These are phyloP conservation scores for Eucalyptus polyanthemos DNA, from an alignment of 345 rosid genomes.

Conservation along the genomic window DNA sequence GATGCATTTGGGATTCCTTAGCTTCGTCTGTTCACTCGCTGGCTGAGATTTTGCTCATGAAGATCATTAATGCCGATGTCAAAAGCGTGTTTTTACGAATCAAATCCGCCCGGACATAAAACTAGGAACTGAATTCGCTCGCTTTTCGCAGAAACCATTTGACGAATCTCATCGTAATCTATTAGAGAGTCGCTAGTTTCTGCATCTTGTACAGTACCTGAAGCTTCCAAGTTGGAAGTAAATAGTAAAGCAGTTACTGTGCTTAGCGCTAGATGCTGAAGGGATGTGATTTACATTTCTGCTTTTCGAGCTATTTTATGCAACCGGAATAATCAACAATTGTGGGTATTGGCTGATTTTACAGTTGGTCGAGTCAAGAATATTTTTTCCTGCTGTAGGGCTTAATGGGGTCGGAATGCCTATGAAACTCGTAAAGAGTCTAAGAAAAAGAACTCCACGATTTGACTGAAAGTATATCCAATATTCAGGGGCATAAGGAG, in stretches of 20 bases:
- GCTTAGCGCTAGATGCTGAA: neutral
- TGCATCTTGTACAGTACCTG: neutral
- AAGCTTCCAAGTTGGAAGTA: neutral
- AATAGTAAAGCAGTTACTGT: neutral
- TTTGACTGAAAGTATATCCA: slow-evolving; percentile 12
- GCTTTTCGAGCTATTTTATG: neutral
- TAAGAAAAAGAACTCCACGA: neutral
- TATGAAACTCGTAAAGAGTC: neutral
- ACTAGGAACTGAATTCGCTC: neutral
- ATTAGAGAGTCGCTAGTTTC: neutral
- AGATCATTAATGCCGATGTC: neutral
- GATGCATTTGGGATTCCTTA: neutral
- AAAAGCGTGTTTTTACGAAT: neutral
- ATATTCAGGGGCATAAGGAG: slow-evolving; percentile 95
- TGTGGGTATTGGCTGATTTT: neutral
- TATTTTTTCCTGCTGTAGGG: neutral
- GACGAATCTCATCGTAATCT: neutral
- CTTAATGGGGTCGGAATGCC: neutral
- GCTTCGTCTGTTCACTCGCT: neutral
- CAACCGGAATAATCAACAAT: neutral
- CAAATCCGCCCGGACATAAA: neutral
- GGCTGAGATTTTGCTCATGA: neutral
- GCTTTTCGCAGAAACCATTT: neutral
- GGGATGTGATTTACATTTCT: neutral
- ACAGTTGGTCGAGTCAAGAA: neutral